Percentiles rank a stretch among this genome's conserved stretches.
phyloP scores from a whole-genome alignment of 176 grass and related monocot genomes.

The Aechmea fasciata region DNA sequence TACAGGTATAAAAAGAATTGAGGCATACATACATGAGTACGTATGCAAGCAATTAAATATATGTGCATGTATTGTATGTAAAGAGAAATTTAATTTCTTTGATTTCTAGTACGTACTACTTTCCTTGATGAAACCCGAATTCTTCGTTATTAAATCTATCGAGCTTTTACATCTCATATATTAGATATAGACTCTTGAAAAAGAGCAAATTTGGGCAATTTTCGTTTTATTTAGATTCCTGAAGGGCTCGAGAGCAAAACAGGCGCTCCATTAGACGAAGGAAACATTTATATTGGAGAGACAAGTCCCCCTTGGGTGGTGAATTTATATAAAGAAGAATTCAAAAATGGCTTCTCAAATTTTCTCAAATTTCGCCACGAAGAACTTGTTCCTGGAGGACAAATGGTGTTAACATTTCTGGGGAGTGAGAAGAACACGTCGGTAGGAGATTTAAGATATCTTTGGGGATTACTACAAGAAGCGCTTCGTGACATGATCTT shows the following conservation, averaged over 20 bases:
- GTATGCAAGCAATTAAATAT: too few species aligned
- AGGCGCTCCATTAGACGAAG: slow-evolving; percentile 1
- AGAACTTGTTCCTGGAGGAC: slow-evolving; percentile 22
- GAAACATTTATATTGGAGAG: slow-evolving; percentile 25
- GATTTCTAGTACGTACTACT: too few species aligned
- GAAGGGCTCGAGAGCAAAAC: slow-evolving; percentile 26
- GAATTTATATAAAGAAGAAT: slow-evolving; percentile 30
- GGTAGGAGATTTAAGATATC: background rate
- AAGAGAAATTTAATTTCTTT: too few species aligned
- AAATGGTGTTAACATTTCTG: slow-evolving; percentile 29
- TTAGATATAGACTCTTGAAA: too few species aligned
- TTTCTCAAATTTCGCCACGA: slow-evolving; percentile 22
- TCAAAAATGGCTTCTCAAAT: slow-evolving; percentile 17
- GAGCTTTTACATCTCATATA: too few species aligned
- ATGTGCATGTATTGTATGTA: too few species aligned
- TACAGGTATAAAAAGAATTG: too few species aligned
- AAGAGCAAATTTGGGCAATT: background rate
- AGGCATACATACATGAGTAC: too few species aligned
- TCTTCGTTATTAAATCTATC: too few species aligned
- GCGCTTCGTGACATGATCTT: slow-evolving; percentile 13
- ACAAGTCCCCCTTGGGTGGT: slow-evolving; percentile 2
- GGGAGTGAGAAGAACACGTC: slow-evolving; percentile 16
- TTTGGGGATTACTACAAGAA: slow-evolving; percentile 17
- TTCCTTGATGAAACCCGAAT: too few species aligned
- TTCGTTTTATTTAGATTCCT: slow-evolving; percentile 14